phyloP scores from a whole-genome alignment of 2,329 filamentous ascomycete species.

The Hymenotorrendiella dingleyae region DNA sequence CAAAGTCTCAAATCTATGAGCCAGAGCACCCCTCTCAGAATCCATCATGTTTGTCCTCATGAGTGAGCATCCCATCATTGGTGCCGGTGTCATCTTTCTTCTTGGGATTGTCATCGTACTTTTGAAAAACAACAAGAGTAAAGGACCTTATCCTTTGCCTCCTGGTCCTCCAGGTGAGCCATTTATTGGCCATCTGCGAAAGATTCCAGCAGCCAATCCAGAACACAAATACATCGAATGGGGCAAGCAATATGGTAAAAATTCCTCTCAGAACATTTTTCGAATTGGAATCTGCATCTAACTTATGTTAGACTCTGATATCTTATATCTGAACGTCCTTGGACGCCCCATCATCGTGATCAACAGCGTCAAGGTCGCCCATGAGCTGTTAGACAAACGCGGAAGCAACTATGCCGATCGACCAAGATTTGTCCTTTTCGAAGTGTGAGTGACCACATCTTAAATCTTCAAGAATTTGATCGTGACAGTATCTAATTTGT shows the following conservation, averaged over 20 bases:
- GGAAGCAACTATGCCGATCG: constrained; percentile 40
- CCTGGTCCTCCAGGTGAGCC: constrained; percentile 23
- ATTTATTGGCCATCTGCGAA: constrained; percentile 21
- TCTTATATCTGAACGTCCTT: constrained; percentile 15
- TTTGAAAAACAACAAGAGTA: too few relatives aligned
- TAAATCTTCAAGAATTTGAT: too few relatives aligned
- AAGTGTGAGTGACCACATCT: constrained; percentile 1
- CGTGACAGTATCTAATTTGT: neutral
- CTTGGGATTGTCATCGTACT: too few relatives aligned
- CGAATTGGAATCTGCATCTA: neutral
- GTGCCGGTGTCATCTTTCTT: too few relatives aligned
- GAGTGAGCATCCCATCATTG: too few relatives aligned
- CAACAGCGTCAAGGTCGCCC: constrained; percentile 37
- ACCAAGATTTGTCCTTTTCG: constrained; percentile 34
- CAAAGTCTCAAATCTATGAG: too few relatives aligned
- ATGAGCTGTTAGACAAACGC: constrained; percentile 38
- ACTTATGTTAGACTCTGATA: constrained; percentile 7
- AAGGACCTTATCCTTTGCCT: constrained; percentile 14
- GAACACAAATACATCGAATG: constrained; percentile 22
- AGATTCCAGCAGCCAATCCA: constrained; percentile 18
- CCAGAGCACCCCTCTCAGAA: too few relatives aligned
- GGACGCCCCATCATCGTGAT: constrained; percentile 36
- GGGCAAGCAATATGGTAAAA: constrained; percentile 19
- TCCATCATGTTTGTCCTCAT: too few relatives aligned
- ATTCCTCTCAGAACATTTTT: neutral